Conservation (phyloP, 805 yeast species). For the Teunomyces funiuensis region DNA sequence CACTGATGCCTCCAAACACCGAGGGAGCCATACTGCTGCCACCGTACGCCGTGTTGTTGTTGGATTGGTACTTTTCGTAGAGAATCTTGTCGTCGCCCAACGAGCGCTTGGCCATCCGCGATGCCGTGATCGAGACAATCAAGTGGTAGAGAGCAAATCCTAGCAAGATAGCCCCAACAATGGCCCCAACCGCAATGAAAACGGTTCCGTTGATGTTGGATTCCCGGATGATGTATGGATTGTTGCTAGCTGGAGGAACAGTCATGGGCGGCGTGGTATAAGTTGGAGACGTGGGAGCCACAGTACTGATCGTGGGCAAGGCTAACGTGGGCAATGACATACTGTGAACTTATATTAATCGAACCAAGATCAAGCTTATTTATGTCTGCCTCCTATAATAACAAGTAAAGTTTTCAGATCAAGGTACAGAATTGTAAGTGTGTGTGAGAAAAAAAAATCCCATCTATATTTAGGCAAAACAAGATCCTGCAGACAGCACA, state of each 20-base stretch:
- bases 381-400: too few species aligned
- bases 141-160: constrained; percentile 54
- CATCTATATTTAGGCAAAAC: background rate
- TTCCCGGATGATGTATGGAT: constrained; percentile 62
- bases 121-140: constrained; percentile 47
- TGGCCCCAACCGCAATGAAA: constrained; percentile 76
- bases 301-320: background rate
- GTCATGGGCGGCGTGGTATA: constrained; percentile 49
- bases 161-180: constrained; percentile 58
- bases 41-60: constrained; percentile 32
- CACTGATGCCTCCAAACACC: constrained; percentile 8
- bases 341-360: background rate
- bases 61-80: constrained; percentile 32
- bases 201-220: constrained; percentile 72
- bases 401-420: background rate
- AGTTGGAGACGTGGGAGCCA: constrained; percentile 12
- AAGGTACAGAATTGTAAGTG: too few species aligned
- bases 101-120: constrained; percentile 50
- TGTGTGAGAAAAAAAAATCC: too few species aligned
- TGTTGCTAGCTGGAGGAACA: constrained; percentile 58
- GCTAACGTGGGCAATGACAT: background rate
- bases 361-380: too few species aligned
- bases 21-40: constrained; percentile 18
- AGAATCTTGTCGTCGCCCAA: constrained; percentile 30
- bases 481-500: too few species aligned